Percentiles rank a stretch among this genome's conserved stretches.
Evolutionary conservation across 768 basidiomycete species (phyloP).

Genomic region (Leccinellum luteum): DNA sequence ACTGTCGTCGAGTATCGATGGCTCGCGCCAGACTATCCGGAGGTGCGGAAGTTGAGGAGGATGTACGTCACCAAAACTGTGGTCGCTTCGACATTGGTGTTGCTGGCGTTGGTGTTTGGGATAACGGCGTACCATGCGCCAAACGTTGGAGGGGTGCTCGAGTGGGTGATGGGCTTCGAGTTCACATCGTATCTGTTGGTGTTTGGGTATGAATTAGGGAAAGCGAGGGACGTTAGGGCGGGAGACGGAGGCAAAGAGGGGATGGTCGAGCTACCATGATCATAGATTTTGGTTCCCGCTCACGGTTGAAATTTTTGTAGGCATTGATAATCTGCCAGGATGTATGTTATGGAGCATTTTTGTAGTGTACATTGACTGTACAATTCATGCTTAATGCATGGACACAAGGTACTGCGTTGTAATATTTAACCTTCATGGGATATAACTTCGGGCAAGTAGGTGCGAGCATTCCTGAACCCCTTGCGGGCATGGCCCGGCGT

Average conservation of each 20-base stretch:
- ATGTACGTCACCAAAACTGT: constrained; percentile 62
- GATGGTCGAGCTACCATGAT: constrained; percentile 9
- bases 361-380: neutral
- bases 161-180: constrained; percentile 72
- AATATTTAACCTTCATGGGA: no score
- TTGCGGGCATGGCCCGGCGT: no score
- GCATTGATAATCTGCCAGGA: neutral
- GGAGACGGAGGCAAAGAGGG: neutral
- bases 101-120: constrained; percentile 62
- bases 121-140: constrained; percentile 42
- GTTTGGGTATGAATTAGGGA: constrained; percentile 66
- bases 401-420: no score
- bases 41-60: constrained; percentile 42
- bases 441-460: no score
- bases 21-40: constrained; percentile 55
- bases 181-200: constrained; percentile 73
- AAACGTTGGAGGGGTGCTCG: constrained; percentile 62
- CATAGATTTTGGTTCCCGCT: no score
- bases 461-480: no score
- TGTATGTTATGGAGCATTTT: neutral
- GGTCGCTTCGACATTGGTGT: constrained; percentile 56
- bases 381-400: neutral
- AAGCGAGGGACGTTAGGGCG: constrained; percentile 35
- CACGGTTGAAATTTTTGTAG: neutral
- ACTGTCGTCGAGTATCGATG: constrained; percentile 68